Evolutionary conservation across 495 filamentous ascomycete species (phyloP).

Genomic region (Penicillium goetzii): DNA sequence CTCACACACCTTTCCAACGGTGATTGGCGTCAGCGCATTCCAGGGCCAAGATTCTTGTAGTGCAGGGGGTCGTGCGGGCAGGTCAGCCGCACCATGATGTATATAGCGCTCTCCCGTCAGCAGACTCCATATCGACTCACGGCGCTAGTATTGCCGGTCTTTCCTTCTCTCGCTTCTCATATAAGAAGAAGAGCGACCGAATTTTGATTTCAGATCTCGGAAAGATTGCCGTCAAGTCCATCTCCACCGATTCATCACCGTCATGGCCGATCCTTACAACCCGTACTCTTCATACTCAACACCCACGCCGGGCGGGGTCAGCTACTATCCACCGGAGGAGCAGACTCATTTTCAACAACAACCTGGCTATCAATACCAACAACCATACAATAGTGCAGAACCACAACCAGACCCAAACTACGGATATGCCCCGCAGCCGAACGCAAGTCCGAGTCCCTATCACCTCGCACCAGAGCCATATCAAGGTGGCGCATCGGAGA

Average conservation of each 20-base stretch:
- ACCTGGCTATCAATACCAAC: constrained; percentile 11
- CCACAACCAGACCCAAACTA: constrained; percentile 29
- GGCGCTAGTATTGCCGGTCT: not conserved
- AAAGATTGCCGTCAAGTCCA: not conserved
- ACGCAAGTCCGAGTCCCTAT: constrained; percentile 22
- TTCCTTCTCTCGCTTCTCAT: not conserved
- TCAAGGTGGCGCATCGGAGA: constrained; percentile 34
- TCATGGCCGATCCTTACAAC: constrained; percentile 57
- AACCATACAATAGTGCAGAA: constrained; percentile 12
- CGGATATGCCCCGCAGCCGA: constrained; percentile 30
- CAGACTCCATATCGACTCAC: not conserved
- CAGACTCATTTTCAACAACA: constrained; percentile 22
- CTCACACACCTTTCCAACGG: not conserved
- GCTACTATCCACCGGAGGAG: constrained; percentile 35
- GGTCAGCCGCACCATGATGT: constrained; percentile 36
- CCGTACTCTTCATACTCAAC: constrained; percentile 38
- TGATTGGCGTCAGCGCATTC: constrained; percentile 31
- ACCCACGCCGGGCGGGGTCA: constrained; percentile 31
- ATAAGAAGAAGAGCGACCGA: not conserved
- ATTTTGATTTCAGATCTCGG: not conserved
- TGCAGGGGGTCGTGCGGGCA: constrained; percentile 31
- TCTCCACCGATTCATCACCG: constrained; percentile 6
- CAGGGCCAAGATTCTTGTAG: constrained; percentile 11
- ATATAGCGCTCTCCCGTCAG: constrained; percentile 19
- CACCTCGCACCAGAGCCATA: constrained; percentile 39